phyloP scores from a whole-genome alignment of 805 yeast genomes.

The Starmerella sirachaensis region DNA sequence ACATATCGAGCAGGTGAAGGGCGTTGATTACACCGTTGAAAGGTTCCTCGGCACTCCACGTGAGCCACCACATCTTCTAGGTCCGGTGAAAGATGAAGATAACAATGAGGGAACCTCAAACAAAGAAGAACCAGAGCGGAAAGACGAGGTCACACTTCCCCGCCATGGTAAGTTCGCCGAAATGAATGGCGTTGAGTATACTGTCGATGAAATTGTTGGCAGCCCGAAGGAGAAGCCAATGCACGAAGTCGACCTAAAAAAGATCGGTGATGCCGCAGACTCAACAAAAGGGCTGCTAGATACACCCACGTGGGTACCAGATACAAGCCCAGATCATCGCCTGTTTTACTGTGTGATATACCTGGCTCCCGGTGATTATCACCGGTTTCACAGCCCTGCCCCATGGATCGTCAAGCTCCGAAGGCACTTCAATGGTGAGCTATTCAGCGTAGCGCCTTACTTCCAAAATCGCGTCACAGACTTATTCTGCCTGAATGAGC shows the following conservation, averaged over 20 bases:
- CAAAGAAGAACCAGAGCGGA: slow-evolving; percentile 2
- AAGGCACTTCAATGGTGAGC: slow-evolving; percentile 91
- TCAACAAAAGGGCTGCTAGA: slow-evolving; percentile 1
- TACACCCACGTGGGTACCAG: slow-evolving; percentile 7
- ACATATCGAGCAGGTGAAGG: slow-evolving; percentile 86
- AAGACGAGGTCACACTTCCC: slow-evolving; percentile 30
- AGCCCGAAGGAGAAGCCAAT: slow-evolving; percentile 48
- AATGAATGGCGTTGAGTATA: slow-evolving; percentile 59
- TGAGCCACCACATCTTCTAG: slow-evolving; percentile 20
- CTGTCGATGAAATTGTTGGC: slow-evolving; percentile 57
- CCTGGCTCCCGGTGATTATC: slow-evolving; percentile 97
- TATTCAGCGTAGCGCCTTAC: slow-evolving; percentile 92
- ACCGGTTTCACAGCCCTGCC: slow-evolving; percentile 89
- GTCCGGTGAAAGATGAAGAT: slow-evolving; percentile 1
- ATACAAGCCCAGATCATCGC: slow-evolving; percentile 36
- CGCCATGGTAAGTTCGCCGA: slow-evolving; percentile 67
- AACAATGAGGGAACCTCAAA: not conserved
- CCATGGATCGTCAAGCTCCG: slow-evolving; percentile 91
- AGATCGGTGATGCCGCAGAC: slow-evolving; percentile 14
- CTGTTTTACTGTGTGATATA: slow-evolving; percentile 84
- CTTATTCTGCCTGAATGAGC: slow-evolving; percentile 80
- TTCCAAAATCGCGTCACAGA: slow-evolving; percentile 81
- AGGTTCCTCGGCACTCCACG: slow-evolving; percentile 57
- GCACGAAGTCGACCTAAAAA: too few species aligned
- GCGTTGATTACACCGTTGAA: slow-evolving; percentile 82